Base-by-base conservation (phyloP, 805 yeast species). In the Nakazawaea populi region DNA sequence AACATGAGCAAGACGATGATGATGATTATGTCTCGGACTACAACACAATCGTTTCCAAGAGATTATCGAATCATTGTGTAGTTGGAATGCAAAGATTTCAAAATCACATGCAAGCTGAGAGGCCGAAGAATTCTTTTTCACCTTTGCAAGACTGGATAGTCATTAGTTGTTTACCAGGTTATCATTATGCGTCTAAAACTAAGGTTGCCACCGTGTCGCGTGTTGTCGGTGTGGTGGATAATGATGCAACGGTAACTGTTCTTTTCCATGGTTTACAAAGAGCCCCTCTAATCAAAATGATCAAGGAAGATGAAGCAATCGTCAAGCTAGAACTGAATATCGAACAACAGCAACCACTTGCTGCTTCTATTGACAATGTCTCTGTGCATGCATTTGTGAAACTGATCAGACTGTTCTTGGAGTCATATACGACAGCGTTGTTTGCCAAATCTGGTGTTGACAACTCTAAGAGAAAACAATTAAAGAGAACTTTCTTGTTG, bases 221-320 rank as follows among this genome's bases (percentile, higher is more conserved):
- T 49, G 68, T 82, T 2, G 72, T 74, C 4, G 82, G 78, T 2
- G 59, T 80, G 12, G 61, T 69, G 24, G 77, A 73, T 48, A 77
- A 71, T 46, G 63, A 68, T n/a, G 69, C 70, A 40, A 66, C 66
- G 46, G 65, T 80, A 43, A 68, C 72, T 24, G 49, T 82, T 27
- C 73, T 80, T 0, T 67, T 80, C 46, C 78, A 74, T 56, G 83
- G 83, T 1, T 52, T 79, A 4, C 58, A 73, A 0, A 66, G 86
- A 53, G 85, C 76, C 2, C 3, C 29, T 6, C 2, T 42, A 2
- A 9, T 42, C 10, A 28, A 30, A 28, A 28, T 7, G 11, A 10
- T 7, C 8, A n/a, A 7, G 8, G 9, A 18, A 8, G 42, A 40
- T 24, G 42, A 40, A 40, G 42, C 31, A 6, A 24, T 40, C 2